phyloP scores from a whole-genome alignment of 495 filamentous ascomycete species.

The Neohortaea acidophila region DNA sequence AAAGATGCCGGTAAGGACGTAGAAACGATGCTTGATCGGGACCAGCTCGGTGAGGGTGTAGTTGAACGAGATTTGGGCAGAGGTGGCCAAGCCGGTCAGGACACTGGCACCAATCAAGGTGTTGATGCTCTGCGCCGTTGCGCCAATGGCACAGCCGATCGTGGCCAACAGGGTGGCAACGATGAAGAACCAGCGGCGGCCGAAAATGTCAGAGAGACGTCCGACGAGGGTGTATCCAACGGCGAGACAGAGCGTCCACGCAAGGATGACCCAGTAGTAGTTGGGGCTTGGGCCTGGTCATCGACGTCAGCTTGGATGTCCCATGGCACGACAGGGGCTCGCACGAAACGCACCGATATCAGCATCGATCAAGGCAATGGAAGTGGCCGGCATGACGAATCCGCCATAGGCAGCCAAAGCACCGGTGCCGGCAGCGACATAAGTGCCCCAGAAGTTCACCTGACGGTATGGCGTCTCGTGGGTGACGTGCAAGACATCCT shows the following conservation, averaged over 20 bases:
- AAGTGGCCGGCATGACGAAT: background rate
- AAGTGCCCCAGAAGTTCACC: background rate
- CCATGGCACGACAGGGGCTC: too few relatives aligned
- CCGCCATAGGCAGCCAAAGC: background rate
- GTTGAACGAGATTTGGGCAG: slow-evolving; percentile 13
- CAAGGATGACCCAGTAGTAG: too few relatives aligned
- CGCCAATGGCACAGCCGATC: slow-evolving; percentile 11
- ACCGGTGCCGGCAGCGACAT: background rate
- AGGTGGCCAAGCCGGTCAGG: slow-evolving; percentile 11
- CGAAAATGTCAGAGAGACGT: slow-evolving; percentile 39
- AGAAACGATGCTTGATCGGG: slow-evolving; percentile 8
- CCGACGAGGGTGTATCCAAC: slow-evolving; percentile 23
- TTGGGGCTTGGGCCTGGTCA: too few relatives aligned
- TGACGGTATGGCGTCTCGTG: background rate
- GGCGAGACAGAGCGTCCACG: background rate
- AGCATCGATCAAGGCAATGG: background rate
- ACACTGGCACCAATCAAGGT: slow-evolving; percentile 17
- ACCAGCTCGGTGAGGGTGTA: slow-evolving; percentile 15
- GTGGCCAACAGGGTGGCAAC: background rate
- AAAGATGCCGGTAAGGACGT: background rate
- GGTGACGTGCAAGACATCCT: background rate
- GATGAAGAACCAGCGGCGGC: slow-evolving; percentile 32
- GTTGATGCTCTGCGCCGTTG: slow-evolving; percentile 17
- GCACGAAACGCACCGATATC: background rate
- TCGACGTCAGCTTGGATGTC: too few relatives aligned